These are phyloP conservation scores for Amanita thiersii DNA, from an alignment of 768 basidiomycete species.

Conservation along the genomic window DNA sequence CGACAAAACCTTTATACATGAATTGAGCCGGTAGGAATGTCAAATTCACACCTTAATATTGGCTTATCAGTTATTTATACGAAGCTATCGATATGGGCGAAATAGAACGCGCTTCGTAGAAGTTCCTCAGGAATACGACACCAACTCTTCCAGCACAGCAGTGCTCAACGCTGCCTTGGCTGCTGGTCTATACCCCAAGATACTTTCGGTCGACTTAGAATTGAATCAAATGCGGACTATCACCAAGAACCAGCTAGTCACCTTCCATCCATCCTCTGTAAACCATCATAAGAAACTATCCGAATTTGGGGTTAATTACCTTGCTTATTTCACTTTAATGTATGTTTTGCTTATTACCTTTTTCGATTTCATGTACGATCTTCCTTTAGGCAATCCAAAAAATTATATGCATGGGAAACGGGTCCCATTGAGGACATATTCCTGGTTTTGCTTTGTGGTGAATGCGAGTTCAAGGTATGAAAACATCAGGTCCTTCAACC, in stretches of 20 bases:
- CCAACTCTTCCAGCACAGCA: slow-evolving; percentile 53
- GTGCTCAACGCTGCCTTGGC: slow-evolving; percentile 77
- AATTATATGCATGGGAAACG: slow-evolving; percentile 89
- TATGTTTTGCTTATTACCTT: slow-evolving; percentile 18
- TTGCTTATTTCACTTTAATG: slow-evolving; percentile 89
- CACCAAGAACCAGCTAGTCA: slow-evolving; percentile 68
- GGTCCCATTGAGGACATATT: slow-evolving; percentile 82
- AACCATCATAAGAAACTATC: slow-evolving; percentile 66
- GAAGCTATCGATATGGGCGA: slow-evolving; percentile 68
- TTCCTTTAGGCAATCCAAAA: slow-evolving; percentile 78
- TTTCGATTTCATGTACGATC: background rate
- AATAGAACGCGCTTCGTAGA: slow-evolving; percentile 67
- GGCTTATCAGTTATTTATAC: slow-evolving; percentile 7
- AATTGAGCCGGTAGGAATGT: slow-evolving; percentile 53
- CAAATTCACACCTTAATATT: slow-evolving; percentile 10
- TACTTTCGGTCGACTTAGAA: slow-evolving; percentile 59
- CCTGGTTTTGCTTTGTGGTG: slow-evolving; percentile 80
- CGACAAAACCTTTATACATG: slow-evolving; percentile 53
- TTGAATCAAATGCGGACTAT: slow-evolving; percentile 69
- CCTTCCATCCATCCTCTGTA: slow-evolving; percentile 87
- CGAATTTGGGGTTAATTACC: slow-evolving; percentile 69
- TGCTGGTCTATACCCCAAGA: slow-evolving; percentile 87
- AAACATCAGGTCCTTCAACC: background rate
- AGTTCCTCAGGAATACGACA: slow-evolving; percentile 65
- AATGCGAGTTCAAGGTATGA: slow-evolving; percentile 73